Evolutionary conservation across 1,284 basidiomycete species (phyloP).

Genomic region (Ganoderma multipileum): DNA sequence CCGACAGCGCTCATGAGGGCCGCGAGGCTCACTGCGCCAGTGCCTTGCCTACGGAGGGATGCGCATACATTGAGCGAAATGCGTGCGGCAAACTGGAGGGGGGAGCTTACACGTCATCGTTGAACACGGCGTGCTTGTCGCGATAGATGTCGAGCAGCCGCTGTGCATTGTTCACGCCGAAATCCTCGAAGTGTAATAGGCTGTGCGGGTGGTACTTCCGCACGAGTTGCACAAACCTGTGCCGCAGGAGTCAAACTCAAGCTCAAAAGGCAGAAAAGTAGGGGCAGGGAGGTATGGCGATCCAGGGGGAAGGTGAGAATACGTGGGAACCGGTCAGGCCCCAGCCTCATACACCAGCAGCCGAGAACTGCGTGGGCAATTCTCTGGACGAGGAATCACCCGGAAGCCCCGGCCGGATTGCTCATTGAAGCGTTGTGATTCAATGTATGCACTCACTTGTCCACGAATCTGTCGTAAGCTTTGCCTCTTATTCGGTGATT

Average conservation of each 20-base stretch:
- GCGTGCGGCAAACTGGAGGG: too few species aligned
- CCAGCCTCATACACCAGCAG: not conserved
- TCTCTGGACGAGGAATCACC: too few species aligned
- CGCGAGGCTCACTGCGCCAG: constrained; percentile 82
- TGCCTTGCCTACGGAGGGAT: constrained; percentile 68
- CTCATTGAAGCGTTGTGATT: too few species aligned
- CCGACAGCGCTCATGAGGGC: constrained; percentile 76
- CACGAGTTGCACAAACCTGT: constrained; percentile 51
- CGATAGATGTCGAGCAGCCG: constrained; percentile 73
- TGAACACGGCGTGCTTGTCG: constrained; percentile 74
- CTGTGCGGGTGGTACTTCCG: constrained; percentile 51
- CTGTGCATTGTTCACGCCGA: constrained; percentile 77
- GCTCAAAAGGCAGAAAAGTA: too few species aligned
- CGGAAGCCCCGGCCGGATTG: too few species aligned
- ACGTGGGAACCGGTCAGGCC: too few species aligned
- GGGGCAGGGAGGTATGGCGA: too few species aligned
- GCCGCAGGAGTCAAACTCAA: not conserved
- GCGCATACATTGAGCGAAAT: not conserved
- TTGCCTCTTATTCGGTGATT: constrained; percentile 66
- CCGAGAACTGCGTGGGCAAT: too few species aligned
- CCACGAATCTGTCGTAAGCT: constrained; percentile 73
- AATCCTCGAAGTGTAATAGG: constrained; percentile 81
- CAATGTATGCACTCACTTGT: constrained; percentile 52
- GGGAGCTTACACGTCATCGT: constrained; percentile 72
- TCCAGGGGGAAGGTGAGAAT: too few species aligned